Evolutionary conservation across 768 basidiomycete species (phyloP), one percentile per base, ranked within the genome.

Genomic region (Sistotremastrum niveocremeum): DNA sequence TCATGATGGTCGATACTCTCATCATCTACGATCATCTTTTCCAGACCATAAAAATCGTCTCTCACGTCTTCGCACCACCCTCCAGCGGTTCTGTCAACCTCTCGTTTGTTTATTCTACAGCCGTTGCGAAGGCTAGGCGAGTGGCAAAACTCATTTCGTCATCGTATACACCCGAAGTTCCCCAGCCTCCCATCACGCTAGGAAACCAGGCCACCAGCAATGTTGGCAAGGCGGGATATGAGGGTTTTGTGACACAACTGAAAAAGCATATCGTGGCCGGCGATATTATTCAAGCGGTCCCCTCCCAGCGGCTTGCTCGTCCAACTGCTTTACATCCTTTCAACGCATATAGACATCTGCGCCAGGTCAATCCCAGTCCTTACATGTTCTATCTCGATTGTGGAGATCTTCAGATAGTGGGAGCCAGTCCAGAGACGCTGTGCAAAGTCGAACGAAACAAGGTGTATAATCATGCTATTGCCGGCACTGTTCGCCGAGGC

Each of bases 371-470:
- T 56, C 95, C 95, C 1, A 94, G 89, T 46, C 95, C 95, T 10
- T 98, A 99, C 65, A 97, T 95, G 93, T 99, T 93, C 65, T 99
- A 91, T 60, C 62, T 99, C 54, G 87, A 98, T 56, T 94, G 90
- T 54, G 86, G 87, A 4, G 88, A 88, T 46, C 59, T 94, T 7
- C 91, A 97, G 62, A 71, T 99, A 34, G 91, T 98, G n/a, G 95
- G 95, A 7, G 95, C 95, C 2, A 94, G 89, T 55, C 95, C 95
- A 0, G 95, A 99, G 65, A 97, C 93, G 4, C 69, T 99, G 4
- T 97, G 95, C 67, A 97, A 93, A 61, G 90, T 99, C 28, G 81
- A 88, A 62, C 74, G 70, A 56, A 86, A 90, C 57, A 81, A 86
- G 48, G 94, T 99, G 4, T 94, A 73, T 62, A 98, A 98, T 57